Conservation (phyloP, 108 stramenopile species). For the Epipyxis sp. region DNA sequence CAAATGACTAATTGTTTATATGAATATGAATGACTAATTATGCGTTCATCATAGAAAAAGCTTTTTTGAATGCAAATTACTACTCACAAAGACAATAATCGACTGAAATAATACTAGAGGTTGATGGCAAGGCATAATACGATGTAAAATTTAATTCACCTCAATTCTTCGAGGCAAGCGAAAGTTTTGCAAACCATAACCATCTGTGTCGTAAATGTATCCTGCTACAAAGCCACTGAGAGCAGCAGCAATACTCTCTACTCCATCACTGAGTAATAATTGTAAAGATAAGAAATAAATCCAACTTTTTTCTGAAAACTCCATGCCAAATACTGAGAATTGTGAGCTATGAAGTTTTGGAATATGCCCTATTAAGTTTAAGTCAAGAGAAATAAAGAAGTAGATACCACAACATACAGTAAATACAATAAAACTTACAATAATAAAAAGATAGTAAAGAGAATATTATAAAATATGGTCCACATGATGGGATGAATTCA, state of each 20-base stretch:
- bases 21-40: too few relatives aligned
- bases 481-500: background rate
- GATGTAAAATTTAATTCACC: too few relatives aligned
- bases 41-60: too few relatives aligned
- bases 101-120: too few relatives aligned
- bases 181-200: background rate
- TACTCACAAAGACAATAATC: too few relatives aligned
- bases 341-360: background rate
- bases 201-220: background rate
- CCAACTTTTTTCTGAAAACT: background rate
- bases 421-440: background rate
- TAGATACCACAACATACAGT: background rate
- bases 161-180: background rate
- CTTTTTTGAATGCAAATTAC: too few relatives aligned
- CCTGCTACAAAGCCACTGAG: background rate
- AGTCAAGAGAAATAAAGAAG: background rate
- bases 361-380: background rate
- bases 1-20: too few relatives aligned
- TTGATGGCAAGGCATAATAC: too few relatives aligned
- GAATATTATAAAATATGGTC: background rate
- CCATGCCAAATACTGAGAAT: background rate
- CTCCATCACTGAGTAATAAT: background rate
- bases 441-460: background rate
- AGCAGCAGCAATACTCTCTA: background rate
- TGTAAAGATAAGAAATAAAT: background rate